These are phyloP conservation scores for Dionaea muscipula DNA, from an alignment of 179 eudicot species.

Conservation along the genomic window DNA sequence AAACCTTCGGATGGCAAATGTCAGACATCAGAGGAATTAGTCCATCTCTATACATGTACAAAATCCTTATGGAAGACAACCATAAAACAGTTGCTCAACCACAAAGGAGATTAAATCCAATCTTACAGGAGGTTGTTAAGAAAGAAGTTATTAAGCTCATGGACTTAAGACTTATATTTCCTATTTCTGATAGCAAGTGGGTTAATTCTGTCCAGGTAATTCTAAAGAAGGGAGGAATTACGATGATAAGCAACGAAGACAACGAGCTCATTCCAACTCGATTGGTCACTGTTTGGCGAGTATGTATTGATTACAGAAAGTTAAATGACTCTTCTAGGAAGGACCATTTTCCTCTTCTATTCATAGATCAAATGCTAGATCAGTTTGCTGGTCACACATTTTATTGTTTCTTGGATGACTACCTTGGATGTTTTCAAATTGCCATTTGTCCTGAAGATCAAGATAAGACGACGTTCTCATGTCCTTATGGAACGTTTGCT, in stretches of 20 bases:
- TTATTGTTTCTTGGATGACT: not conserved
- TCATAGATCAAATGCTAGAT: not conserved
- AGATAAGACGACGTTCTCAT: not conserved
- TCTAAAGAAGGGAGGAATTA: no score
- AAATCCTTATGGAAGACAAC: not conserved
- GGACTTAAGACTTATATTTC: no score
- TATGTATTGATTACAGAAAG: not conserved
- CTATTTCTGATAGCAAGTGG: no score
- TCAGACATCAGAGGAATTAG: not conserved
- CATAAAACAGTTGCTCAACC: not conserved
- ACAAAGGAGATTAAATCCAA: not conserved
- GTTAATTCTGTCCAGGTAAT: no score
- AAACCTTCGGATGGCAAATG: not conserved
- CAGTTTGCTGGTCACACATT: not conserved
- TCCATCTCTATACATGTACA: not conserved
- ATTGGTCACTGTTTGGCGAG: no score
- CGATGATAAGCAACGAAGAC: no score
- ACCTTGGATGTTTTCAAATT: not conserved
- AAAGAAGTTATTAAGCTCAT: no score
- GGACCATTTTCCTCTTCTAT: not conserved
- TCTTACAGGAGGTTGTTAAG: not conserved
- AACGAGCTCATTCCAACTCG: no score
- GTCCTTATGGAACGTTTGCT: not conserved
- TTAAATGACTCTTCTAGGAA: not conserved
- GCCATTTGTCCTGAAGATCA: not conserved